These are phyloP conservation scores for Isoetes engelmannii DNA, from an alignment of 83 land plant species.

Conservation along the genomic window DNA sequence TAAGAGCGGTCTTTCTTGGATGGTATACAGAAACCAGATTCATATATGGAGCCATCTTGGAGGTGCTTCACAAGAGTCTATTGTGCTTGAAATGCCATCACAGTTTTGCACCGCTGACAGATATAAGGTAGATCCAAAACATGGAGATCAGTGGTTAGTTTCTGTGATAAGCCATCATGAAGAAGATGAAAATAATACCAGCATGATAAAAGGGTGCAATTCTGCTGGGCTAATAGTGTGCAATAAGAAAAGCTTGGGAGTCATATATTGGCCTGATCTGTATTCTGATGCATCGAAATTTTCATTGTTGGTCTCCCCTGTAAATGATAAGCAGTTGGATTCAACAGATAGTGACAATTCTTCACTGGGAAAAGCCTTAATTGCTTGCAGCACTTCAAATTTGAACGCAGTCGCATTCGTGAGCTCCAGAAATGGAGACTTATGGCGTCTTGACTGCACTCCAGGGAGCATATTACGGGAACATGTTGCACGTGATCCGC, in stretches of 20 bases:
- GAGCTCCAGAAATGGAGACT: constrained; percentile 53
- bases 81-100: constrained; percentile 53
- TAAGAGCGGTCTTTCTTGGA: constrained; percentile 67
- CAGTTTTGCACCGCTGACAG: constrained; percentile 22
- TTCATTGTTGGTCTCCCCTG: constrained; percentile 30
- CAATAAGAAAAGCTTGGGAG: constrained; percentile 44
- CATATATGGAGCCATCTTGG: constrained; percentile 77
- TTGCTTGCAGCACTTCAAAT: constrained; percentile 21
- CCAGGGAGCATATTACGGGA: constrained; percentile 36
- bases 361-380: constrained; percentile 35
- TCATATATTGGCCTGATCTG: constrained; percentile 78
- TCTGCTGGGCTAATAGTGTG: constrained; percentile 66
- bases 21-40: constrained; percentile 50
- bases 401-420: constrained; percentile 43
- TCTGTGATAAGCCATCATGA: constrained; percentile 47
- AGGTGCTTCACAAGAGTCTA: constrained; percentile 40
- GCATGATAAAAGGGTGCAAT: constrained; percentile 13
- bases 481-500: constrained; percentile 23
- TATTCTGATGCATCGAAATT: constrained; percentile 25
- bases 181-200: constrained; percentile 4
- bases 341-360: constrained; percentile 18
- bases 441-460: constrained; percentile 65
- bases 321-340: constrained; percentile 19
- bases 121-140: constrained; percentile 14
- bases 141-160: constrained; percentile 49